Conservation (phyloP, 305 asterid genomes). For the Fraxinus dipetala region DNA sequence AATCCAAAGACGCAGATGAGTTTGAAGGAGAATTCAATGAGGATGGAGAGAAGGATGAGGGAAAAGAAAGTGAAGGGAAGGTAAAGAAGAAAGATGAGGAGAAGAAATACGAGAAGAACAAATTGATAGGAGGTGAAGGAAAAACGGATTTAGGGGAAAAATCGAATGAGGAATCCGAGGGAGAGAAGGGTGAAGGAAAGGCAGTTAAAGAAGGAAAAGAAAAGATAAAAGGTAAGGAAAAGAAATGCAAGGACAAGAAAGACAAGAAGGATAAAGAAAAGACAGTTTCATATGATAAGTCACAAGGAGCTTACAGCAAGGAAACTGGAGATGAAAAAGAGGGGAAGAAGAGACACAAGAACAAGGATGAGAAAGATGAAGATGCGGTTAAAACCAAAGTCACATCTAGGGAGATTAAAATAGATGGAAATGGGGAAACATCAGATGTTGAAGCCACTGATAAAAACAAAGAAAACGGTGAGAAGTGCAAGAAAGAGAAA, state of each 20-base stretch:
- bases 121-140: constrained; percentile 3
- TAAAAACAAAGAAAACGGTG: constrained; percentile 19
- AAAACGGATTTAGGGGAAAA: background rate
- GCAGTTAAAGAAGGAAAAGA: background rate
- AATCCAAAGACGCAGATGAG: constrained; percentile 10
- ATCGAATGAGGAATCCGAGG: constrained; percentile 15
- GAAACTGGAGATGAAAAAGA: constrained; percentile 3
- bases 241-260: constrained; percentile 10
- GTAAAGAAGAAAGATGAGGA: constrained; percentile 6
- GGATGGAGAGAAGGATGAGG: background rate
- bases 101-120: constrained; percentile 5
- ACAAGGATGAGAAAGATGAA: constrained; percentile 4
- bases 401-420: constrained; percentile 35
- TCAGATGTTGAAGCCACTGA: constrained; percentile 18
- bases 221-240: constrained; percentile 19
- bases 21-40: background rate
- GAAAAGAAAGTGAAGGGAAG: constrained; percentile 22
- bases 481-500: constrained; percentile 5
- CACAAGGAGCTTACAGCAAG: too few relatives aligned
- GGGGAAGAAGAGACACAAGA: constrained; percentile 15
- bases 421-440: constrained; percentile 28
- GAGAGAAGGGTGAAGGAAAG: constrained; percentile 4
- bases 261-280: constrained; percentile 7
- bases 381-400: constrained; percentile 16
- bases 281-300: too few relatives aligned